A percentile compares a stretch with the other conserved stretches of the same genome.
Evolutionary conservation across 139 green algal genomes (phyloP).

Genomic region (Nannochloris sp.): DNA sequence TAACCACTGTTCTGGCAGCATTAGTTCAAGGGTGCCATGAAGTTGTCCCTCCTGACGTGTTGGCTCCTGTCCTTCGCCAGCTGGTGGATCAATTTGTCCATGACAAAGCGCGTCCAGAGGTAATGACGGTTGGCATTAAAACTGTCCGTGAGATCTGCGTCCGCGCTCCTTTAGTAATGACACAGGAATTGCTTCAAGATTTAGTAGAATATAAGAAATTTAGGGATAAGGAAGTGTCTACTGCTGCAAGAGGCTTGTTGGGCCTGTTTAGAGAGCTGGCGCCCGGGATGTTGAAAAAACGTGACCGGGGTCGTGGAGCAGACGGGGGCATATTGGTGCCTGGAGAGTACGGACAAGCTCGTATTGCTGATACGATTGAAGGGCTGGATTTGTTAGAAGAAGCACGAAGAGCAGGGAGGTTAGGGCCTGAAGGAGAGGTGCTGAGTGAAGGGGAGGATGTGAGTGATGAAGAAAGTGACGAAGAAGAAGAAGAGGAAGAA

Average conservation of each 20-base stretch:
- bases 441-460: not conserved
- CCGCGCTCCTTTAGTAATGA: conserved; percentile 84
- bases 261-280: conserved; percentile 83
- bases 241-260: conserved; percentile 72
- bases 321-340: conserved; percentile 45
- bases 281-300: conserved; percentile 84
- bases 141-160: conserved; percentile 85
- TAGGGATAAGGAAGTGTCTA: conserved; percentile 79
- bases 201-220: conserved; percentile 81
- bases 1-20: conserved; percentile 74
- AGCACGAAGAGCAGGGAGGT: conserved; percentile 31
- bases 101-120: conserved; percentile 68
- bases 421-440: conserved; percentile 24
- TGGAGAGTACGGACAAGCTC: conserved; percentile 47
- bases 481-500: conserved; percentile 7
- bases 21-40: conserved; percentile 76
- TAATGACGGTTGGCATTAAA: conserved; percentile 87
- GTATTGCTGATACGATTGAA: conserved; percentile 49
- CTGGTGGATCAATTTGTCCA: conserved; percentile 95
- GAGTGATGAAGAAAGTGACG: conserved; percentile 4
- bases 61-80: conserved; percentile 84
- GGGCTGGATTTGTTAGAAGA: conserved; percentile 82
- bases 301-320: conserved; percentile 74
- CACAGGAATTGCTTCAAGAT: conserved; percentile 77
- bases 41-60: conserved; percentile 82